These are phyloP conservation scores for Penicillium macrosclerotiorum DNA, from an alignment of 495 filamentous ascomycete species.

Conservation along the genomic window DNA sequence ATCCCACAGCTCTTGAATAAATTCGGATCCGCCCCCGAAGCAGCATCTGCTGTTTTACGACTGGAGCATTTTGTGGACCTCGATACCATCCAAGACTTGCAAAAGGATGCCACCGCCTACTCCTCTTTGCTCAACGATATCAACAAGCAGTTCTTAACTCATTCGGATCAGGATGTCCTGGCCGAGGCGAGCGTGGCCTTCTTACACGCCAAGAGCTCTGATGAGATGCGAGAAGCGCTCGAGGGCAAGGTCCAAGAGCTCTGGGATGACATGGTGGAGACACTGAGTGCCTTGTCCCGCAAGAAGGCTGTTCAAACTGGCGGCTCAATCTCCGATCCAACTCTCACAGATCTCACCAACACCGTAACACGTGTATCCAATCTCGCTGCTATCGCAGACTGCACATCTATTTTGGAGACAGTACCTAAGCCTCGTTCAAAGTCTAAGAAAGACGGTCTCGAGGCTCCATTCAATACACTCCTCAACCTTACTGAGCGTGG, in stretches of 20 bases:
- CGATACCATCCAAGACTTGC: constrained; percentile 83
- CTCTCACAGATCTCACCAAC: constrained; percentile 69
- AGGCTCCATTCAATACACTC: constrained; percentile 64
- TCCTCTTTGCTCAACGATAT: constrained; percentile 85
- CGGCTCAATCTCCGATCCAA: constrained; percentile 56
- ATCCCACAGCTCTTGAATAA: constrained; percentile 88
- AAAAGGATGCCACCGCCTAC: constrained; percentile 81
- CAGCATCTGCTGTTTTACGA: constrained; percentile 79
- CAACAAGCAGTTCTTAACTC: constrained; percentile 86
- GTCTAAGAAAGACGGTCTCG: constrained; percentile 43
- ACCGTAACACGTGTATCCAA: constrained; percentile 81
- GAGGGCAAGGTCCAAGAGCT: constrained; percentile 74
- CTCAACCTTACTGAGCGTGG: constrained; percentile 67
- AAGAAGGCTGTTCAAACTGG: constrained; percentile 63
- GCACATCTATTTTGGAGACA: constrained; percentile 67
- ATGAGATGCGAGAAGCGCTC: constrained; percentile 81
- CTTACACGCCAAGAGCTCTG: constrained; percentile 78
- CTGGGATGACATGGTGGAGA: constrained; percentile 79
- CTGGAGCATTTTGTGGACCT: constrained; percentile 86
- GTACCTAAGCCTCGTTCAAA: constrained; percentile 42
- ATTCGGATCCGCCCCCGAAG: constrained; percentile 82
- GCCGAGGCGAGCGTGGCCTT: constrained; percentile 78
- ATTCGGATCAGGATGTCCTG: constrained; percentile 82
- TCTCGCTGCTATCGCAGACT: constrained; percentile 76
- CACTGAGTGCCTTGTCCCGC: constrained; percentile 64